A percentile compares a stretch with the other conserved stretches of the same genome.
Conservation (phyloP, 225 moss, liverwort and hornwort genomes). For the Thuidium tamariscinum region DNA sequence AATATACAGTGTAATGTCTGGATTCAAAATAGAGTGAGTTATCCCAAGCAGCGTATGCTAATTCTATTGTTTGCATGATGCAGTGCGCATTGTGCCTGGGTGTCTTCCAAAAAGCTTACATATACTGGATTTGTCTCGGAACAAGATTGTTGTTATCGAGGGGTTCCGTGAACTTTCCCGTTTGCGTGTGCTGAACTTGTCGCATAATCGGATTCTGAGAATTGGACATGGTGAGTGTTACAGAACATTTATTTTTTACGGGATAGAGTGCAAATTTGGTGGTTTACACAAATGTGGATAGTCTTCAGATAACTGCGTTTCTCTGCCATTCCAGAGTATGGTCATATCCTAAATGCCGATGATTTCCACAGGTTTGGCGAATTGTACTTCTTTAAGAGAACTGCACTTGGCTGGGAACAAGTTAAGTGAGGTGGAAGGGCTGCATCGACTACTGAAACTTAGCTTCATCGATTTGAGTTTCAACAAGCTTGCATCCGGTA, state of each 20-base stretch:
- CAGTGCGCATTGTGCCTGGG: conserved; percentile 71
- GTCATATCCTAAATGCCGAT: neutral
- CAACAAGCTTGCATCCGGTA: conserved; percentile 65
- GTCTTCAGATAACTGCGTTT: neutral
- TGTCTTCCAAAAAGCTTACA: conserved; percentile 77
- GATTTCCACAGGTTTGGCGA: conserved; percentile 48
- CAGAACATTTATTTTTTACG: neutral
- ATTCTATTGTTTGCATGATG: neutral
- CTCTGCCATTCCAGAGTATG: neutral
- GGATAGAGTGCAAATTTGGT: neutral
- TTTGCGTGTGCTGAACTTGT: conserved; percentile 72
- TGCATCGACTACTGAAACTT: conserved; percentile 74
- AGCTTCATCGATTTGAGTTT: conserved; percentile 72
- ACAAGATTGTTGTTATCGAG: conserved; percentile 69
- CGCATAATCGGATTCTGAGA: conserved; percentile 70
- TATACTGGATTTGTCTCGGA: conserved; percentile 76
- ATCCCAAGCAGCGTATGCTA: neutral
- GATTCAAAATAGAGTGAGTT: neutral
- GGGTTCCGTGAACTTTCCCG: conserved; percentile 76
- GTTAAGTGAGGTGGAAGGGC: conserved; percentile 89
- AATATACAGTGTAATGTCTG: neutral
- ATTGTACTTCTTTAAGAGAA: conserved; percentile 72
- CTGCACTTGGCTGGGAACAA: conserved; percentile 78
- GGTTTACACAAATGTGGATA: neutral
- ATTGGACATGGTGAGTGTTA: conserved; percentile 76